Evolutionary conservation across 805 yeast genomes (phyloP), one percentile per base, ranked within the genome.

Genomic region (Saccharomycopsis javanensis): DNA sequence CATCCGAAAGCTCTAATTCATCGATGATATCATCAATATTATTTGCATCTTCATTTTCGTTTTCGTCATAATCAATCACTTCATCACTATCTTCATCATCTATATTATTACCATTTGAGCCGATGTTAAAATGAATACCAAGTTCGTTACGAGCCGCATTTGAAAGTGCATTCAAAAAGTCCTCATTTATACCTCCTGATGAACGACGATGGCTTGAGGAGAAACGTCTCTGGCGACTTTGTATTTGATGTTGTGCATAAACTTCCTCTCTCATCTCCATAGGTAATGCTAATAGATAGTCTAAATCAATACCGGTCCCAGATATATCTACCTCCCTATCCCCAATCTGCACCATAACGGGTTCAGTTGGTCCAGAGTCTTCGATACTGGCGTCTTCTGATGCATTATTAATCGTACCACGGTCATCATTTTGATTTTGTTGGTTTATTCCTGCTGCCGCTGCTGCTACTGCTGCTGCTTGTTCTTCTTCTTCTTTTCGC

Each of bases 201-300:
- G 76, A 72, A 1, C 70, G 66, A 0, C 81, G 74, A 66, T 60
- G 71, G 46, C 69, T 65, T 13, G 71, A 67, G 1, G 78, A 33
- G n/a, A 30, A 37, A 2, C 25, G 28, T 5, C 48, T 23, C 15
- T 35, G 54, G 16, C 38, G 16, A 23, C 27, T 30, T 27, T 28
- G 45, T 60, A 46, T 53, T 52, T 53, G 73, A 65, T 90, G 96
- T 61, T 89, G 92, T 0, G 91, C 81, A 66, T 88, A 83, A 0
- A 90, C 97, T 65, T 91, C 97, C 61, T 89, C 96, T 53, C 97
- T 75, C 87, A 91, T 86, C 55, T 88, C 94, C 50, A 88, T 96
- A 0, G 97, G 97, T 37, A 91, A 75, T 0, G 96, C 97, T 64
- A 85, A 86, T 60, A 91, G 74, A 67, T 89, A 91, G 63, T 87